These are phyloP conservation scores for Gynochthodes officinalis DNA, from an alignment of 257 asterid species.

Conservation along the genomic window DNA sequence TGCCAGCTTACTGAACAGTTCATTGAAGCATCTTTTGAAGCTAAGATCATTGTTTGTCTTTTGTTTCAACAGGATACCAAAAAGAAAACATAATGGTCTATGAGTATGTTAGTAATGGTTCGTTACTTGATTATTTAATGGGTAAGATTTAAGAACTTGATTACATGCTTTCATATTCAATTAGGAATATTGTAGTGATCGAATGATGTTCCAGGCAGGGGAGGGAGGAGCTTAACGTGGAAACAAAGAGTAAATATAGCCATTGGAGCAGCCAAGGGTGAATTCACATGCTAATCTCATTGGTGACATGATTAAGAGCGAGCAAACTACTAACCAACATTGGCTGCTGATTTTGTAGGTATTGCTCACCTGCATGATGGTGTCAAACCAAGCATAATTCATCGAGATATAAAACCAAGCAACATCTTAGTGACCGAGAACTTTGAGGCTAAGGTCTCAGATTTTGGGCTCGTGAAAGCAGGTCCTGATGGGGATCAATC, in stretches of 20 bases:
- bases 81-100: constrained; percentile 60
- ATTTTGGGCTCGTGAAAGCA: constrained; percentile 65
- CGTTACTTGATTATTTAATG: constrained; percentile 64
- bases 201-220: constrained; percentile 40
- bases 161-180: not conserved
- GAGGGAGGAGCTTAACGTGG: constrained; percentile 67
- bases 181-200: not conserved
- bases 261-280: constrained; percentile 83
- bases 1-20: not conserved
- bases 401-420: constrained; percentile 73
- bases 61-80: constrained; percentile 39
- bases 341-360: constrained; percentile 32
- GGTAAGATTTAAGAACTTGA: constrained; percentile 30
- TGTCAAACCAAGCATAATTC: constrained; percentile 60
- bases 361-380: constrained; percentile 70
- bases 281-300: not conserved
- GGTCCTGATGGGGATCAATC: constrained; percentile 72
- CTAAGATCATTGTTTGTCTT: not conserved
- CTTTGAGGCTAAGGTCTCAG: constrained; percentile 75
- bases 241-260: constrained; percentile 72
- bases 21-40: not conserved
- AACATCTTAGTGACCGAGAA: constrained; percentile 61
- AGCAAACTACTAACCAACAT: not conserved
- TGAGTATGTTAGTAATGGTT: constrained; percentile 71
- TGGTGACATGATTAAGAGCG: not conserved